Conservation (phyloP, 225 moss, liverwort and hornwort genomes). For the Pseudisothecium myosuroides region DNA sequence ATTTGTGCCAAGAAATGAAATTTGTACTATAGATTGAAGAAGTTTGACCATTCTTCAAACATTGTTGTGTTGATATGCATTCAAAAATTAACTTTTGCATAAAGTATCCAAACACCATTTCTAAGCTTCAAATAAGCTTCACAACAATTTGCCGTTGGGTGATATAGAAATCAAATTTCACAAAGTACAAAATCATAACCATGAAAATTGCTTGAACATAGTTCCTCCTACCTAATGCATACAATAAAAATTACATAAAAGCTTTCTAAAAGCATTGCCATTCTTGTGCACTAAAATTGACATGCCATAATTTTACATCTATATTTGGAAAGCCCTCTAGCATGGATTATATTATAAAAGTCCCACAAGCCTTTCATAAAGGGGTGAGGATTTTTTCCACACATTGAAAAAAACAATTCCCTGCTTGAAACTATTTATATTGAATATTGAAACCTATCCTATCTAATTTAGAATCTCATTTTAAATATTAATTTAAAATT, state of each 20-base stretch:
- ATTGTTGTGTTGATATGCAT: accelerated
- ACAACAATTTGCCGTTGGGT: background rate
- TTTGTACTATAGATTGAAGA: background rate
- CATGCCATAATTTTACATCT: background rate
- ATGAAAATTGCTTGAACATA: background rate
- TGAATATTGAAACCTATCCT: background rate
- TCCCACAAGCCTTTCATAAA: background rate
- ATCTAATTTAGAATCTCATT: background rate
- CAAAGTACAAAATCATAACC: background rate
- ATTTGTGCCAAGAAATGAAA: background rate
- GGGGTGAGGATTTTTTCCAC: background rate
- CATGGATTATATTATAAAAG: background rate
- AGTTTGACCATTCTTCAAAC: background rate
- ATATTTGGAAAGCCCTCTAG: background rate
- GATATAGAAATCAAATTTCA: background rate
- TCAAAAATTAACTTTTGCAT: background rate
- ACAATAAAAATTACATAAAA: background rate
- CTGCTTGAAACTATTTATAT: background rate
- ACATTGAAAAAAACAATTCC: accelerated
- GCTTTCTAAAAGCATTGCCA: accelerated
- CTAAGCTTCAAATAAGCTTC: background rate
- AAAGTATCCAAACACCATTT: background rate
- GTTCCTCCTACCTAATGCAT: background rate
- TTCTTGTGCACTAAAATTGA: background rate
- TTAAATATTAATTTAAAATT: background rate